Evolutionary conservation across 352 stramenopile species (phyloP).

Genomic region (Globisporangium heterothallicum): DNA sequence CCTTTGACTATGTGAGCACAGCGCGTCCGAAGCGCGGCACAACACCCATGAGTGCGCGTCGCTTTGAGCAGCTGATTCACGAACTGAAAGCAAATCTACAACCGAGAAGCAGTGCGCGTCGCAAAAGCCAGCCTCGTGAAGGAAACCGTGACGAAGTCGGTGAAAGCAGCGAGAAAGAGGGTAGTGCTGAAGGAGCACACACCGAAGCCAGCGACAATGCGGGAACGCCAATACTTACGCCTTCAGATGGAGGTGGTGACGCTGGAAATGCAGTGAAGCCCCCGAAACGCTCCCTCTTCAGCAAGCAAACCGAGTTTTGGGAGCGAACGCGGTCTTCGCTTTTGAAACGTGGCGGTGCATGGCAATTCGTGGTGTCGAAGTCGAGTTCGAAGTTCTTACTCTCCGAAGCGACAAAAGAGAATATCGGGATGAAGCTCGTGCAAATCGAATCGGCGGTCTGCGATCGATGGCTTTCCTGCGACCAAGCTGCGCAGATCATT

Average conservation of each 20-base stretch:
- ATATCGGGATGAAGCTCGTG: slow-evolving; percentile 71
- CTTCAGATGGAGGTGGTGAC: too few species aligned
- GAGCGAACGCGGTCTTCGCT: slow-evolving; percentile 39
- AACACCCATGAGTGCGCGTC: slow-evolving; percentile 49
- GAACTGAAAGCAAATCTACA: slow-evolving; percentile 37
- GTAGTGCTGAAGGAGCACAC: neutral
- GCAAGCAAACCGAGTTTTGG: slow-evolving; percentile 47
- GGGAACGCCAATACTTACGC: neutral
- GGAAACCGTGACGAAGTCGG: neutral
- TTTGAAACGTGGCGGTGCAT: slow-evolving; percentile 30
- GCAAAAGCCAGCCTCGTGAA: neutral
- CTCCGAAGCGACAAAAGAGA: slow-evolving; percentile 50
- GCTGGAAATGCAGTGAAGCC: neutral
- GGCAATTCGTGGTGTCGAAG: slow-evolving; percentile 23
- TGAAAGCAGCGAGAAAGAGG: neutral
- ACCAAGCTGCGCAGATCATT: slow-evolving; percentile 66
- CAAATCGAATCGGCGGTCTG: slow-evolving; percentile 77
- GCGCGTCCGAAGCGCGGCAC: slow-evolving; percentile 58
- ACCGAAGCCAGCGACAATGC: neutral
- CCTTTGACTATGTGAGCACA: slow-evolving; percentile 90
- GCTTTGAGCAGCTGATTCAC: slow-evolving; percentile 70
- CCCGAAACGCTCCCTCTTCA: slow-evolving; percentile 7
- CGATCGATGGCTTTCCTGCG: slow-evolving; percentile 69
- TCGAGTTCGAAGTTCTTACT: slow-evolving; percentile 41
- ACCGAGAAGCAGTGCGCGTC: slow-evolving; percentile 5